Evolutionary conservation across 192 early-diverging fungal species (phyloP).

Genomic region (Linnemannia exigua): DNA sequence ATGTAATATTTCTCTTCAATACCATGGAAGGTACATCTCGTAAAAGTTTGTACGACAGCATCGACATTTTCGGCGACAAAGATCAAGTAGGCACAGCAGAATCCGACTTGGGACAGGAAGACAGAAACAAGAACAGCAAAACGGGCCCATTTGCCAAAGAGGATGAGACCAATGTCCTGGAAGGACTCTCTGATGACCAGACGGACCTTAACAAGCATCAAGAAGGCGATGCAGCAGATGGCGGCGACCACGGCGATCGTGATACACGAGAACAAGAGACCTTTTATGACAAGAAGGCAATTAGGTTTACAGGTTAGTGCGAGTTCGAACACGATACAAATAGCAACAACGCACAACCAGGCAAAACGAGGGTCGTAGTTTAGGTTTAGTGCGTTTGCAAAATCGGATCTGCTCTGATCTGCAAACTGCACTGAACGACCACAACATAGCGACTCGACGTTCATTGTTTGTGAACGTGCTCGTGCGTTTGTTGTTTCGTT

Average conservation of each 20-base stretch:
- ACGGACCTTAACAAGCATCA: constrained; percentile 75
- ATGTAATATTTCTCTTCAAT: constrained; percentile 70
- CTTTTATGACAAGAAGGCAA: constrained; percentile 64
- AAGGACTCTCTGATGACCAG: constrained; percentile 71
- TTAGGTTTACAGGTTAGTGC: constrained; percentile 10
- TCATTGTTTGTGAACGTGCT: neutral
- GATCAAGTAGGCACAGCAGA: constrained; percentile 92
- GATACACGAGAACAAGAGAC: constrained; percentile 72
- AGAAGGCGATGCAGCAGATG: constrained; percentile 74
- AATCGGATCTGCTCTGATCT: constrained; percentile 1
- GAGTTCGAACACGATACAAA: neutral
- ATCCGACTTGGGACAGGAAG: constrained; percentile 79
- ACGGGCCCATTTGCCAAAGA: constrained; percentile 75
- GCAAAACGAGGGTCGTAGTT: neutral
- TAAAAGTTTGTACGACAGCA: constrained; percentile 79
- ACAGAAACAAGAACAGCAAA: constrained; percentile 66
- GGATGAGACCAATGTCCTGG: constrained; percentile 75
- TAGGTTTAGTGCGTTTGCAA: neutral
- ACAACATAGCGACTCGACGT: neutral
- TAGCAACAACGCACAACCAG: neutral
- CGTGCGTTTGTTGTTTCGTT: neutral
- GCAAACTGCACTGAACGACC: neutral
- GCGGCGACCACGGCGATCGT: constrained; percentile 70
- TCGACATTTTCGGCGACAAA: constrained; percentile 92
- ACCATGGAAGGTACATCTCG: constrained; percentile 75